Evolutionary conservation across 2,329 filamentous ascomycete genomes (phyloP).

Genomic region (Davidsoniella eucalypti): DNA sequence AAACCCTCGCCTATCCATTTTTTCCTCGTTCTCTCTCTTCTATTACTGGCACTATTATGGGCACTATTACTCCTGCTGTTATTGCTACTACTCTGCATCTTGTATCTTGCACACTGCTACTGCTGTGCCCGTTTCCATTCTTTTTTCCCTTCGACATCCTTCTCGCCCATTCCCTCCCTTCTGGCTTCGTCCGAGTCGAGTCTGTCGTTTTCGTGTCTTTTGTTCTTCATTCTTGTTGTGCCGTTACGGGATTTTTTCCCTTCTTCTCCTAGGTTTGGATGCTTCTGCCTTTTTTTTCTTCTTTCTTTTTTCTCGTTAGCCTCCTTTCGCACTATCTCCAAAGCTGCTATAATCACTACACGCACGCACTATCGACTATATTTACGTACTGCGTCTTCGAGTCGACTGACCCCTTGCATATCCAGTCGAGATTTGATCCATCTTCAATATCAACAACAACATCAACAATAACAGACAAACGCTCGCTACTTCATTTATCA

Average conservation of each 20-base stretch:
- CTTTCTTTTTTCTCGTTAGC: background rate
- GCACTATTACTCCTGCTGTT: too few species aligned
- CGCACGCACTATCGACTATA: background rate
- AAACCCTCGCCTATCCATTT: background rate
- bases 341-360: background rate
- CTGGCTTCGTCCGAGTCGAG: slow-evolving; percentile 2
- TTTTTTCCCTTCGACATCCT: background rate
- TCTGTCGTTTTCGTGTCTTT: slow-evolving; percentile 5
- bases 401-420: background rate
- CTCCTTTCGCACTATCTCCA: slow-evolving; percentile 1
- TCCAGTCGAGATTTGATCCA: background rate
- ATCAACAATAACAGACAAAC: too few species aligned
- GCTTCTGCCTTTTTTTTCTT: slow-evolving; percentile 2
- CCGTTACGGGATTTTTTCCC: background rate
- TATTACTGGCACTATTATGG: too few species aligned
- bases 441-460: too few species aligned
- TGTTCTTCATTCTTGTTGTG: slow-evolving; percentile 6
- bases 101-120: background rate
- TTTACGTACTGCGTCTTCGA: background rate
- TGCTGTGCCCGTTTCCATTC: slow-evolving; percentile 1
- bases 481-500: too few species aligned
- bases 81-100: background rate
- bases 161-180: background rate
- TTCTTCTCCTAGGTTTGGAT: slow-evolving; percentile 1
- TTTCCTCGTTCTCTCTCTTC: background rate